Evolutionary conservation across 176 grass and related monocot genomes (phyloP).

Genomic region (Urochloa ruziziensis): DNA sequence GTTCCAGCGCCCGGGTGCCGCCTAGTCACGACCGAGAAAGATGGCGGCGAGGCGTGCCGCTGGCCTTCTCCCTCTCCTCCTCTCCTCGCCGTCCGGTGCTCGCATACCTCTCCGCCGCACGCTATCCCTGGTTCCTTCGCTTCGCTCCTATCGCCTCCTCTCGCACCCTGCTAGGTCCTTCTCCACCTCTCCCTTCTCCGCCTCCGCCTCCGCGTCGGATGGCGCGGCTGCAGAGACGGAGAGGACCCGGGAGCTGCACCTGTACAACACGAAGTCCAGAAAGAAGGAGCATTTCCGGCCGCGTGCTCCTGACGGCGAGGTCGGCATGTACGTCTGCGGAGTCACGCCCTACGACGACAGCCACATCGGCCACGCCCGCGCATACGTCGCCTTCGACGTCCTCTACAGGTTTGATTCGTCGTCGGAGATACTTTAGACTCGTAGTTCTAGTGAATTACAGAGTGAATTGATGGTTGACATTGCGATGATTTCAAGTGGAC

Average conservation of each 20-base stretch:
- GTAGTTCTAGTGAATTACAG: not conserved
- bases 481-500: not conserved
- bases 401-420: not conserved
- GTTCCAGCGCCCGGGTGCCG: too few relatives aligned
- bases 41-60: slow-evolving; percentile 38
- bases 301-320: slow-evolving; percentile 47
- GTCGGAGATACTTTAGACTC: not conserved
- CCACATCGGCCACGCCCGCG: slow-evolving; percentile 90
- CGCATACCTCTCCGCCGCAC: not conserved
- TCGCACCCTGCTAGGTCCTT: not conserved
- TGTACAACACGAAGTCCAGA: slow-evolving; percentile 78
- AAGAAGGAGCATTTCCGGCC: slow-evolving; percentile 66
- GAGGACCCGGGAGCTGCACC: too few relatives aligned
- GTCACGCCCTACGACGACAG: slow-evolving; percentile 92
- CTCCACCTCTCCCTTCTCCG: not conserved
- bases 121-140: not conserved
- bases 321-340: slow-evolving; percentile 95
- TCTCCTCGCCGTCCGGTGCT: not conserved
- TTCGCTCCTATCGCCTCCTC: not conserved
- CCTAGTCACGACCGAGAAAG: not conserved
- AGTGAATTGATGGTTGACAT: not conserved
- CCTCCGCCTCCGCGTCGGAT: slow-evolving; percentile 15
- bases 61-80: slow-evolving; percentile 34
- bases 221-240: slow-evolving; percentile 4
- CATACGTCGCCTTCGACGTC: too few relatives aligned